Conservation (phyloP, 1,284 basidiomycete genomes). For the Apiotrichum laibachii region DNA sequence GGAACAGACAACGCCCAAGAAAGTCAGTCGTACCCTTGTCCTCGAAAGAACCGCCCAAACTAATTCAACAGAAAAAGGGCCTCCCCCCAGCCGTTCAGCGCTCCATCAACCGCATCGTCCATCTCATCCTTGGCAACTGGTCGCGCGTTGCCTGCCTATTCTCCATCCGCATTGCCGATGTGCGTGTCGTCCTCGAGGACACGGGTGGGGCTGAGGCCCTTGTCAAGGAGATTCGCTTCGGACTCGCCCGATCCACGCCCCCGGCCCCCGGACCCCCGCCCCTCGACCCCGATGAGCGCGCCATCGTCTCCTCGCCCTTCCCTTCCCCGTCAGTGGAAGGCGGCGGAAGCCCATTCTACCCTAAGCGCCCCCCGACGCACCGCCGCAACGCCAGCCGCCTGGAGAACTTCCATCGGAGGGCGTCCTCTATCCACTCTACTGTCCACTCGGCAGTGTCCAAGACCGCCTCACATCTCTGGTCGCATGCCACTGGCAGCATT, state of each 20-base stretch:
- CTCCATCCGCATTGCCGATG: constrained; percentile 35
- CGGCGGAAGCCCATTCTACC: neutral
- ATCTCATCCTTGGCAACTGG: constrained; percentile 40
- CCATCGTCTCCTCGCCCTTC: neutral
- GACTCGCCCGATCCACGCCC: constrained; percentile 14
- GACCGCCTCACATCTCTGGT: constrained; percentile 35
- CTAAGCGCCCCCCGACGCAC: neutral
- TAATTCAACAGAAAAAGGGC: constrained; percentile 8
- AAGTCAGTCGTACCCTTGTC: constrained; percentile 7
- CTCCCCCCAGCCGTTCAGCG: constrained; percentile 7
- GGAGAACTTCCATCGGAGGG: constrained; percentile 15
- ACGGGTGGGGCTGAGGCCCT: constrained; percentile 34
- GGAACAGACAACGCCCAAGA: constrained; percentile 3
- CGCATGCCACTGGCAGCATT: constrained; percentile 36
- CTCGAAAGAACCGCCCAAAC: neutral
- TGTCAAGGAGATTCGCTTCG: constrained; percentile 25
- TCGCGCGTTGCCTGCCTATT: constrained; percentile 35
- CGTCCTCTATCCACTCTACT: constrained; percentile 21
- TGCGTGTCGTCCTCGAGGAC: constrained; percentile 41
- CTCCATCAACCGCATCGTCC: constrained; percentile 17
- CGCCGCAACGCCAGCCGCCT: neutral
- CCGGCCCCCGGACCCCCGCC: neutral
- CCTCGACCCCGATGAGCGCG: constrained; percentile 1
- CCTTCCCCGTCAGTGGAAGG: neutral
- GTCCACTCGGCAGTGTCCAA: constrained; percentile 25